phyloP scores from a whole-genome alignment of 2,329 filamentous ascomycete species.

The Parastagonospora nodorum region DNA sequence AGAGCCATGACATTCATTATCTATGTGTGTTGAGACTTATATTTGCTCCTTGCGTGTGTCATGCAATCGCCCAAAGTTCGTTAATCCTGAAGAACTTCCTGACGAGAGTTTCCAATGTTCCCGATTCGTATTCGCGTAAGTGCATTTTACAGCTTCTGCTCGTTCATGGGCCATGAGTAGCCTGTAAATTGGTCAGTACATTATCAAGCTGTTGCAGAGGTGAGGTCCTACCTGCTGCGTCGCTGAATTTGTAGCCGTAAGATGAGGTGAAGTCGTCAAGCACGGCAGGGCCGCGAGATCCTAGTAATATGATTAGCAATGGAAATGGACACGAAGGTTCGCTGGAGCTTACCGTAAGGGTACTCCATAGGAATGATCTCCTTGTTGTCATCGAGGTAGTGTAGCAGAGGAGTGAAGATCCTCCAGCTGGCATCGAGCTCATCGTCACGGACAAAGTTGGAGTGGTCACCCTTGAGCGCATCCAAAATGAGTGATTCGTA shows the following conservation, averaged over 20 bases:
- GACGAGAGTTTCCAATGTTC: slow-evolving; percentile 17
- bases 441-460: slow-evolving; percentile 74
- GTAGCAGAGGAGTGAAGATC: slow-evolving; percentile 95
- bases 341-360: slow-evolving; percentile 78
- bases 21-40: slow-evolving; percentile 9
- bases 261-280: slow-evolving; percentile 97
- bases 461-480: slow-evolving; percentile 98
- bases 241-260: slow-evolving; percentile 98
- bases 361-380: slow-evolving; percentile 99
- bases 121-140: slow-evolving; percentile 18
- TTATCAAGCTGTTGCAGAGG: slow-evolving; percentile 8
- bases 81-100: slow-evolving; percentile 10
- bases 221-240: slow-evolving; percentile 71
- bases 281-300: slow-evolving; percentile 93
- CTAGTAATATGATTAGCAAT: slow-evolving; percentile 56
- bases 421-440: slow-evolving; percentile 98
- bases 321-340: slow-evolving; percentile 2
- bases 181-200: slow-evolving; percentile 31
- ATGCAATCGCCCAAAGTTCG: slow-evolving; percentile 3
- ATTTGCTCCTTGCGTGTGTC: slow-evolving; percentile 2
- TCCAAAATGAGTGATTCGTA: slow-evolving; percentile 98
- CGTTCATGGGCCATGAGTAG: slow-evolving; percentile 49
- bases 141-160: slow-evolving; percentile 41
- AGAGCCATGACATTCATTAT: slow-evolving; percentile 24
- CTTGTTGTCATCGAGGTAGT: slow-evolving; percentile 99